These are phyloP conservation scores for Elaphomyces granulatus DNA, from an alignment of 495 filamentous ascomycete species.

Conservation along the genomic window DNA sequence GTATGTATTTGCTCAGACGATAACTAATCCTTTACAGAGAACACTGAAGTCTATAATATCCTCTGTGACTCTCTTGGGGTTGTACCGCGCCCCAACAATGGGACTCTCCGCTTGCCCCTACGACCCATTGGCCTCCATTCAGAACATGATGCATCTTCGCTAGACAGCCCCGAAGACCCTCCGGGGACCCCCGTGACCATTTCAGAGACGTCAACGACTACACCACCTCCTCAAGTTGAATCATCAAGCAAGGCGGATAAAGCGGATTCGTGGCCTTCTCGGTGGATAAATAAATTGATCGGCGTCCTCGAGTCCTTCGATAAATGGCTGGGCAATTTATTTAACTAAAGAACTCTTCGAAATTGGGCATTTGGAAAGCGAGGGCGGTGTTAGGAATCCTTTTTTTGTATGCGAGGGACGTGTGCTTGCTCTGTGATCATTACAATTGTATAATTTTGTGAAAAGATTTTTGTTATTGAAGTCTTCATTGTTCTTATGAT, in stretches of 20 bases:
- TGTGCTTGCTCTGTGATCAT: too few relatives aligned
- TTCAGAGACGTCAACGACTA: conserved; percentile 2
- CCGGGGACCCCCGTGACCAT: conserved; percentile 7
- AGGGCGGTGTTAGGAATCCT: too few relatives aligned
- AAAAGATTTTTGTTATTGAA: too few relatives aligned
- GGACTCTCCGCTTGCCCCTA: conserved; percentile 70
- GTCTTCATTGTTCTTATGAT: too few relatives aligned
- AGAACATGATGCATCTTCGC: conserved; percentile 21
- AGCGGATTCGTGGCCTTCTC: background rate
- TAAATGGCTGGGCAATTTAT: background rate
- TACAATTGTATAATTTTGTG: too few relatives aligned
- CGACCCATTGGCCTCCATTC: conserved; percentile 54
- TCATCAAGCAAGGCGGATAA: background rate
- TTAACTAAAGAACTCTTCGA: background rate
- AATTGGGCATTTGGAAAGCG: too few relatives aligned
- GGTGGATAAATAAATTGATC: background rate
- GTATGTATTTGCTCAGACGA: background rate
- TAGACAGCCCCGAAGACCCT: conserved; percentile 28
- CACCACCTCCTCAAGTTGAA: conserved; percentile 3
- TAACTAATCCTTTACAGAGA: conserved; percentile 42
- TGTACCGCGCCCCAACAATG: conserved; percentile 58
- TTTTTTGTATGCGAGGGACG: too few relatives aligned
- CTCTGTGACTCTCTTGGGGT: conserved; percentile 73
- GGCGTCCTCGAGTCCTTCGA: background rate
- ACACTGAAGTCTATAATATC: conserved; percentile 90